A percentile compares a stretch with the other conserved stretches of the same genome.
phyloP scores from a whole-genome alignment of 345 rosid species.

The Populus pruinosa region DNA sequence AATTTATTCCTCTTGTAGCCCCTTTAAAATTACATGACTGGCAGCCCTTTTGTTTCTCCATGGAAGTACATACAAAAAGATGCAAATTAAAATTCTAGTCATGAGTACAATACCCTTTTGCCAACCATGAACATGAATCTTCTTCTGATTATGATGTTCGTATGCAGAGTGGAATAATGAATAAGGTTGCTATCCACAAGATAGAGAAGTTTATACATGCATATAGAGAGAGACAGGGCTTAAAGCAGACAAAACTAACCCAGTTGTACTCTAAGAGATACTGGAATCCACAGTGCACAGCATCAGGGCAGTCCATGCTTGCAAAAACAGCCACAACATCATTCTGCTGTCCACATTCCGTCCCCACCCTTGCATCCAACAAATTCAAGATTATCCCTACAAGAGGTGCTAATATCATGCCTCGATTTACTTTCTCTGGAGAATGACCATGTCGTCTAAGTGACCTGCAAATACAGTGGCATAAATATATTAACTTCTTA shows the following conservation, averaged over 20 bases:
- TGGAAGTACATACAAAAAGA: background rate
- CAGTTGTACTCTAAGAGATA: conserved; percentile 78
- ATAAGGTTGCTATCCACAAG: background rate
- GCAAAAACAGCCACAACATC: conserved; percentile 73
- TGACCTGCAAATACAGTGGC: conserved; percentile 45
- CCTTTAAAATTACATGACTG: background rate
- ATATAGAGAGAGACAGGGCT: conserved; percentile 1
- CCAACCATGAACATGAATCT: background rate
- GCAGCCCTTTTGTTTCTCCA: background rate
- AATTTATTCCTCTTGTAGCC: background rate
- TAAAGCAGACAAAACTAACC: conserved; percentile 46
- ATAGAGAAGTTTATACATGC: background rate
- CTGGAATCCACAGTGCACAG: conserved; percentile 74
- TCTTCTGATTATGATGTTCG: background rate
- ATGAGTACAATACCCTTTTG: background rate
- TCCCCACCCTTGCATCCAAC: conserved; percentile 55
- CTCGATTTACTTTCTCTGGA: conserved; percentile 67
- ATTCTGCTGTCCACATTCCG: conserved; percentile 39
- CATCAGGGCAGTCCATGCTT: conserved; percentile 76
- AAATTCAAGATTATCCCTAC: conserved; percentile 89
- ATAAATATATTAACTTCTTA: background rate
- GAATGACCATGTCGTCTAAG: conserved; percentile 67
- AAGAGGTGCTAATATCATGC: conserved; percentile 80
- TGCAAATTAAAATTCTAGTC: background rate
- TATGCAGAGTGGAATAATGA: background rate